Evolutionary conservation across 176 grass and related monocot species (phyloP).

Genomic region (Carex scoparia): DNA sequence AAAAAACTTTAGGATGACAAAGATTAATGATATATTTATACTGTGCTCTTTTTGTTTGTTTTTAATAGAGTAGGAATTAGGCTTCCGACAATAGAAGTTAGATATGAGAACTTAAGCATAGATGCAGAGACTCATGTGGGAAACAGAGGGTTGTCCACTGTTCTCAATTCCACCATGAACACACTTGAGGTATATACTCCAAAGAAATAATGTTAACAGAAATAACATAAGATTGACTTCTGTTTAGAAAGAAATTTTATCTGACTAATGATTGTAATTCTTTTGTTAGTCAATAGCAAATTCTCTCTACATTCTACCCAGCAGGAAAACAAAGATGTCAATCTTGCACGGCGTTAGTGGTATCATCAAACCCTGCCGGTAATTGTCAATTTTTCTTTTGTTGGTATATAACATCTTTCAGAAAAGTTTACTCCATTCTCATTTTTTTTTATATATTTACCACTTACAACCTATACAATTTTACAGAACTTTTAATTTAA

Average conservation of each 20-base stretch:
- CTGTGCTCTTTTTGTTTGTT: neutral
- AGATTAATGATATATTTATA: neutral
- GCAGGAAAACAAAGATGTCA: slow-evolving; percentile 58
- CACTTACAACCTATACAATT: neutral
- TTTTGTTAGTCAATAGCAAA: slow-evolving; percentile 49
- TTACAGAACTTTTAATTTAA: neutral
- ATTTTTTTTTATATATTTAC: neutral
- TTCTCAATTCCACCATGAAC: slow-evolving; percentile 65
- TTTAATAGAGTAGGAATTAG: slow-evolving; percentile 50
- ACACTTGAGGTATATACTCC: slow-evolving; percentile 48
- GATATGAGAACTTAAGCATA: slow-evolving; percentile 49
- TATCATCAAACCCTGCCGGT: slow-evolving; percentile 86
- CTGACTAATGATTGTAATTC: neutral
- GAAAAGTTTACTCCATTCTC: neutral
- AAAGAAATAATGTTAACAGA: neutral
- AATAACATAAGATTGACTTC: neutral
- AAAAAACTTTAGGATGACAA: neutral
- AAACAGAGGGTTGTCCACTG: slow-evolving; percentile 47
- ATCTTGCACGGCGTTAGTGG: slow-evolving; percentile 88
- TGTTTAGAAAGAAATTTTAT: neutral
- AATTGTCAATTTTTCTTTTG: neutral
- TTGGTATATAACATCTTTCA: neutral
- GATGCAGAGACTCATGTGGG: slow-evolving; percentile 57
- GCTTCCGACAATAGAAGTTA: slow-evolving; percentile 74
- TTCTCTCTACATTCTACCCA: slow-evolving; percentile 56